Base-by-base conservation (phyloP, 768 basidiomycete species). In the Roridomyces roridus region DNA sequence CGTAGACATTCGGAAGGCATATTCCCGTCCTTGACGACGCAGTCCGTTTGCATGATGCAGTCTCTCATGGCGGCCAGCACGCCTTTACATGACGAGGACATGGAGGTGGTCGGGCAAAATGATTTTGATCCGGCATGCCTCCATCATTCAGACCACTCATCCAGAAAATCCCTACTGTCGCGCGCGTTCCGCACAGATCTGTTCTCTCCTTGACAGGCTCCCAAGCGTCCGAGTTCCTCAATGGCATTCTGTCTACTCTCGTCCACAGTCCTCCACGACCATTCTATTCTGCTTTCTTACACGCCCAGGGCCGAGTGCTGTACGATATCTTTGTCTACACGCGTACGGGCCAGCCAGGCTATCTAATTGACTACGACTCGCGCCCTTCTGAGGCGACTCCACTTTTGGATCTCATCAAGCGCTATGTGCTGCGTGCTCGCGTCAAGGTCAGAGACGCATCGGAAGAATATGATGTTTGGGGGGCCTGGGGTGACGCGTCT, bases 291-390 rank as follows among this genome's bases (percentile, higher is more conserved):
- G 83, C 87, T 0, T 85, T 94, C 67, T 74, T 95, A 15, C 88
- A 91, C 67, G 88, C 93, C 48, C 91, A 93, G 94, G 96, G 96
- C 36, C 83, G 95, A 68, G 86, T 98, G 26, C 77, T 97, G 42
- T 88, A 94, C 68, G 96, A 98, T 70, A 74, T 89, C 46, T 95
- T 98, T 72, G 78, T 97, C 59, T 92, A 93, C 70, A 85, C 88
- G 14, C 76, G 79, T 35, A 72, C 72, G 18, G 76, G 84, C 12
- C 71, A 78, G 20, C 73, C 70, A 15, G 83, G 82, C 17, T 92
- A 88, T 68, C 72, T 93, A 42, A 70, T 92, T 55, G 92, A 93
- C 68, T 86, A 88, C 66, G 86, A 95, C 69, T 72, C 83, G 11
- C 76, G 85, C 43, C 70, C 81, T 1, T 81, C 87, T 25, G 83